Percentiles rank a stretch among this genome's conserved stretches.
These are phyloP conservation scores for Cercospora janseana DNA, from an alignment of 2,329 filamentous ascomycete genomes.

Conservation along the genomic window DNA sequence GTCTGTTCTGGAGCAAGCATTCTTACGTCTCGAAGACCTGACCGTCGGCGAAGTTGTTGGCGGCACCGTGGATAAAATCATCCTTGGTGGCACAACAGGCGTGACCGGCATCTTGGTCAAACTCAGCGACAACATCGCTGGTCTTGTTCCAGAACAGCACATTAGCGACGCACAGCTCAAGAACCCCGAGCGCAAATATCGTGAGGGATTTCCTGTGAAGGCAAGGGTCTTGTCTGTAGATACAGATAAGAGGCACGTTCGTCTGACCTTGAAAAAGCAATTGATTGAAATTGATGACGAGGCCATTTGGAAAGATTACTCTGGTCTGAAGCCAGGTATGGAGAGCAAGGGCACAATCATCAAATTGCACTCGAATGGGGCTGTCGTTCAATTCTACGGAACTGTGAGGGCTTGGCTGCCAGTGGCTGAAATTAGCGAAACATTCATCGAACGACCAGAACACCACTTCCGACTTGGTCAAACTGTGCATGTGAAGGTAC, in stretches of 20 bases:
- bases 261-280: slow-evolving; percentile 90
- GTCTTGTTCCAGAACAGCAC: slow-evolving; percentile 85
- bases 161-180: slow-evolving; percentile 83
- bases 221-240: slow-evolving; percentile 82
- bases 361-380: slow-evolving; percentile 73
- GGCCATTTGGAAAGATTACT: slow-evolving; percentile 72
- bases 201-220: slow-evolving; percentile 79
- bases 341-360: slow-evolving; percentile 85
- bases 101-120: slow-evolving; percentile 78
- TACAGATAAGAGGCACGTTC: slow-evolving; percentile 70
- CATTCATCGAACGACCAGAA: slow-evolving; percentile 82
- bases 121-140: slow-evolving; percentile 80
- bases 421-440: slow-evolving; percentile 96
- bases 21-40: slow-evolving; percentile 88
- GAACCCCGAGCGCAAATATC: slow-evolving; percentile 94
- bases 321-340: slow-evolving; percentile 69
- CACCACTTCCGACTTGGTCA: slow-evolving; percentile 90
- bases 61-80: slow-evolving; percentile 78
- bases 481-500: slow-evolving; percentile 84
- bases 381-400: slow-evolving; percentile 90
- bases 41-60: slow-evolving; percentile 76
- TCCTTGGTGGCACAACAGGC: slow-evolving; percentile 75
- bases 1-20: slow-evolving; percentile 79
- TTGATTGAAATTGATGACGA: slow-evolving; percentile 71
- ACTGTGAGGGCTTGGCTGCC: slow-evolving; percentile 81